Evolutionary conservation across 2,329 filamentous ascomycete genomes (phyloP).

Genomic region (Dryadomyces quercivorus): DNA sequence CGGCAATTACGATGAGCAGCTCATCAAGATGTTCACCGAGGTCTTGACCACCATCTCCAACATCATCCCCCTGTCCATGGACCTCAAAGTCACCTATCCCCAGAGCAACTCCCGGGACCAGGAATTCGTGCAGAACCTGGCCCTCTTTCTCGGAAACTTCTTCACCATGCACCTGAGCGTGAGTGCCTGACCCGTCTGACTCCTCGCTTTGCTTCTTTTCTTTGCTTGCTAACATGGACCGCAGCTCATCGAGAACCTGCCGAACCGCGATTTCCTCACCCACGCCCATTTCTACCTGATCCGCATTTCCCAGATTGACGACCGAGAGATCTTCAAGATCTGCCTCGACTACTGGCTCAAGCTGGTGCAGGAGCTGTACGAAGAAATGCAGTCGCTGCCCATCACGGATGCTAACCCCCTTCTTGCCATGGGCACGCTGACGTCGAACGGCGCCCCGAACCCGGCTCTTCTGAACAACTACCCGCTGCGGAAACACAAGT

Average conservation of each 20-base stretch:
- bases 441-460: slow-evolving; percentile 74
- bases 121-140: slow-evolving; percentile 94
- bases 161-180: slow-evolving; percentile 86
- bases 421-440: slow-evolving; percentile 63
- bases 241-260: slow-evolving; percentile 85
- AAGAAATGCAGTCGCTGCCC: slow-evolving; percentile 95
- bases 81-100: slow-evolving; percentile 83
- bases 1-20: slow-evolving; percentile 81
- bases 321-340: slow-evolving; percentile 99
- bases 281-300: slow-evolving; percentile 98
- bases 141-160: slow-evolving; percentile 93
- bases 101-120: slow-evolving; percentile 88
- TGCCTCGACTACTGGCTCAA: slow-evolving; percentile 99
- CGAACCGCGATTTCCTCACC: slow-evolving; percentile 86
- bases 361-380: slow-evolving; percentile 92
- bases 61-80: slow-evolving; percentile 82
- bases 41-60: slow-evolving; percentile 84
- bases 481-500: slow-evolving; percentile 94
- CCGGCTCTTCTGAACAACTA: slow-evolving; percentile 78
- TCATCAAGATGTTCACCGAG: slow-evolving; percentile 97
- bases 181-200: slow-evolving; percentile 17
- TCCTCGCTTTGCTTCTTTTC: neutral
- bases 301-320: slow-evolving; percentile 95
- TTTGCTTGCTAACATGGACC: slow-evolving; percentile 6
- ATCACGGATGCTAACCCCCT: slow-evolving; percentile 81